Percentiles rank a stretch among this genome's conserved stretches.
Conservation (phyloP, 208 protist genomes). For the Trichomonas vaginalis region DNA sequence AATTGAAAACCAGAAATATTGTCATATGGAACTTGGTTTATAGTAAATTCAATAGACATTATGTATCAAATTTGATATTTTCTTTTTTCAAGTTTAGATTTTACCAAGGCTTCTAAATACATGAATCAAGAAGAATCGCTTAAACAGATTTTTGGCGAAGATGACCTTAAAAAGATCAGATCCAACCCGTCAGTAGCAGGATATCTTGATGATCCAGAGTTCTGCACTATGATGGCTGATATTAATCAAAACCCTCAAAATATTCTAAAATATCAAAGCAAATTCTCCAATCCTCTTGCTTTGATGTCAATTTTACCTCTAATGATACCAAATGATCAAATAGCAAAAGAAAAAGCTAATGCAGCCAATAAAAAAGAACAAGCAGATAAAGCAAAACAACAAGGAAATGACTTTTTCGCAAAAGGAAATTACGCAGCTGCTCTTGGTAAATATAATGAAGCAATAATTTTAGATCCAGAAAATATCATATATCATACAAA, state of each 20-base stretch:
- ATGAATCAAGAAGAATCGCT: background rate
- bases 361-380: background rate
- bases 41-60: too few species aligned
- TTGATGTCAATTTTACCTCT: background rate
- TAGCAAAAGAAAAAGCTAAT: background rate
- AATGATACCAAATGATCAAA: background rate
- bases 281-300: background rate
- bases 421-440: background rate
- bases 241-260: background rate
- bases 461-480: background rate
- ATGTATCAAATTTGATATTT: too few species aligned
- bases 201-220: background rate
- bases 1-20: too few species aligned
- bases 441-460: background rate
- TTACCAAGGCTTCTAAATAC: too few species aligned
- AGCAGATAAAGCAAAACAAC: background rate
- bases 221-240: background rate
- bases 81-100: too few species aligned
- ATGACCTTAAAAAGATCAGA: background rate
- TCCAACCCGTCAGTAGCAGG: background rate
- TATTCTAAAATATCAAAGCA: background rate
- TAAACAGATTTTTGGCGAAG: background rate
- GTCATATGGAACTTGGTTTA: too few species aligned
- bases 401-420: background rate
- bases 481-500: background rate